Evolutionary conservation across 2,329 filamentous ascomycete genomes (phyloP), one percentile per base, ranked within the genome.

Genomic region (Xylaria sp.): DNA sequence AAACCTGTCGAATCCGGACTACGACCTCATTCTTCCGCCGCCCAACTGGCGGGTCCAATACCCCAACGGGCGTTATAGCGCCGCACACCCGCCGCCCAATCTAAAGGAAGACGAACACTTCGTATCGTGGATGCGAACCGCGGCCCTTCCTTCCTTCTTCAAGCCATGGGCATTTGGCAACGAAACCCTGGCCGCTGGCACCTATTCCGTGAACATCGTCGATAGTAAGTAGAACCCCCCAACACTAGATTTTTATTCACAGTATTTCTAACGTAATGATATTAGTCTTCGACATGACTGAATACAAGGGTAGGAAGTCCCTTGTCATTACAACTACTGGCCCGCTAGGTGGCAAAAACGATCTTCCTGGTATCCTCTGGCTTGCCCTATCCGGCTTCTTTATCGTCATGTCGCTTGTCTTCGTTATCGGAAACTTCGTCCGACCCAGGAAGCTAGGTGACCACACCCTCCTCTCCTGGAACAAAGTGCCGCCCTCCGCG

Each of bases 91-190:
- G 1, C 89, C 93, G 24, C 93, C 94, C 0, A 82, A 96, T 74
- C 80, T 98, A 19, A 86, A 90, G 70, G 82, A 89, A 0, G 90
- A 93, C 82, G 92, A 97, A 79, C 89, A 90, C 51, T 97, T 99
- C 80, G 94, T 98, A 82, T 94, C 98, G 24, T 99, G 96, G 96
- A 99, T 99, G 96, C 90, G 96, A 75, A 97, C 97, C 1, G 96
- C 96, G 27, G 96, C 95, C 66, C 83, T 98, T 75, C 96, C 96
- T 0, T 92, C 91, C 4, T 99, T 99, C 79, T 97, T 93, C 86
- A 99, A 99, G 83, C 85, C 99, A 55, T 93, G 93, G 54, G 88
- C 91, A 79, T 88, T 94, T 68, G 98, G 98, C 77, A 91, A 84
- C 84, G 0, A 82, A 85, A 78, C 82, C 0, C 91, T 99, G 91